Base-by-base conservation (phyloP, 208 protist genomes). In the Trypanosoma vivax region DNA sequence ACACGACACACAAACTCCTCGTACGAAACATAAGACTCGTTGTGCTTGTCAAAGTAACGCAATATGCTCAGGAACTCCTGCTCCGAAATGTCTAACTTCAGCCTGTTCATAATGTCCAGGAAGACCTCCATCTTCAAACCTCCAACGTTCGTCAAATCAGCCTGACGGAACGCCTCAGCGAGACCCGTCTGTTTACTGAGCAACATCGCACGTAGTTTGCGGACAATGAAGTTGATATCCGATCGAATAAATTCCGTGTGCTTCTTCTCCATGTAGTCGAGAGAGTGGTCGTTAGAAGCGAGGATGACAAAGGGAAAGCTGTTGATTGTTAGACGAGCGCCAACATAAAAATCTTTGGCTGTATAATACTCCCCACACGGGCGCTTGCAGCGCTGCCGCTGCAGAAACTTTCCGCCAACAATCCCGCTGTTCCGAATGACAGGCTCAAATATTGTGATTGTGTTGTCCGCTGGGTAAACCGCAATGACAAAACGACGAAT, bases 351-450 rank as follows among this genome's bases (percentile, higher is more conserved):
- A 70, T 96, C 88, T 35, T 81, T 60, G 0, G 88, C 57, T 34
- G 54, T 70, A 56, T 83, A 90, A 50, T 65, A 79, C 13, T 73
- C 46, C 18, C 79, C 85, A 35, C 85, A 71, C 1, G 77, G 45
- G 9, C 71, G 70, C 53, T 73, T 79, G 14, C 95, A 75, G 27
- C 73, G 66, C 51, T 86, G 73, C 6, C 94, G 79, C 69, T 92
- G 83, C 21, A 97, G 68, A 48, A 97, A 97, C 71, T 94, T 96
- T 29, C 94, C 94, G 13, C 92, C 94, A 21, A 96, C 74, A 62
- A 96, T 88, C 57, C 94, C 94, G 46, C 85, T 96, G 80, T 97
- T 97, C 30, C 92, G 86, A 38, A 83, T 67, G 10, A 89, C 71
- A 4, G 89, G 86, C 58, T 96, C 90, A 55, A 84, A 96, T 46